Percentiles rank a stretch among this genome's conserved stretches.
phyloP scores from a whole-genome alignment of 148 eudicot genomes.

The Beta vulgaris region DNA sequence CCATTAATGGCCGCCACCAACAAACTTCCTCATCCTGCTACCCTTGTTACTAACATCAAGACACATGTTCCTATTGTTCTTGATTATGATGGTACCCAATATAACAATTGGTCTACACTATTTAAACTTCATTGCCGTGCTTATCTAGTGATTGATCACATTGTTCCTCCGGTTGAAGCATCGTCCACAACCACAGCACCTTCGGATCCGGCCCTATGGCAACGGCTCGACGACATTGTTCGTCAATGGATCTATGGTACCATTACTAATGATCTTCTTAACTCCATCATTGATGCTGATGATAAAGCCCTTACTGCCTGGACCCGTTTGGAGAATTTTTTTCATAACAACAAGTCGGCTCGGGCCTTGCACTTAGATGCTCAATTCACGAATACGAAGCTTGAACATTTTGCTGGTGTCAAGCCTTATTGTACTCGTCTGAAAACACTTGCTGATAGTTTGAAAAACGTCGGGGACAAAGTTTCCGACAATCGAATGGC shows the following conservation, averaged over 20 bases:
- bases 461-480: not conserved
- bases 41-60: not conserved
- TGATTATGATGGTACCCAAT: not conserved
- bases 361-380: not conserved
- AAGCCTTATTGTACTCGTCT: not conserved
- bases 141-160: not conserved
- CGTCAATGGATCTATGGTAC: not conserved
- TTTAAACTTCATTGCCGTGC: not conserved
- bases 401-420: not conserved
- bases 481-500: slow-evolving; percentile 2
- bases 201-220: not conserved
- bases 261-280: not conserved
- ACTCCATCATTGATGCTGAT: slow-evolving; percentile 5
- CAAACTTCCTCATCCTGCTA: not conserved
- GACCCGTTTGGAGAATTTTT: not conserved
- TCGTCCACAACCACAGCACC: too few species aligned
- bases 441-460: not conserved
- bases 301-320: not conserved
- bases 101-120: not conserved
- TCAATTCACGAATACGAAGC: not conserved
- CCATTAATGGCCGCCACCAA: not conserved
- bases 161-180: not conserved
- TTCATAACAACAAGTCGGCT: slow-evolving; percentile 3
- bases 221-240: slow-evolving; percentile 3
- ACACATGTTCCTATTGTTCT: not conserved